A percentile compares a stretch with the other conserved stretches of the same genome.
phyloP scores from a whole-genome alignment of 441 rosid genomes.

The Gossypium gossypioides region DNA sequence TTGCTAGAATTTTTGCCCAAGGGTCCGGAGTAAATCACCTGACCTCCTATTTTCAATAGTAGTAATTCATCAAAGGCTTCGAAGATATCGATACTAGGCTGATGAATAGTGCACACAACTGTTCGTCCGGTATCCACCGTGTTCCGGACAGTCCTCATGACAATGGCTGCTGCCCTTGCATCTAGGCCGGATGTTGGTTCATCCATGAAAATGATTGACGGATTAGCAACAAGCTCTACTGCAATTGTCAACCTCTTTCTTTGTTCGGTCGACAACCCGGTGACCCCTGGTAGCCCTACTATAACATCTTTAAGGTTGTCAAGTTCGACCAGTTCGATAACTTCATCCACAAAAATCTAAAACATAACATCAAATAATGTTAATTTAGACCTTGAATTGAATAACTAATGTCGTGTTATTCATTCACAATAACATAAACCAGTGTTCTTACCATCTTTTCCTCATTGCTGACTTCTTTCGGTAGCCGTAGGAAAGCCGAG shows the following conservation, averaged over 20 bases:
- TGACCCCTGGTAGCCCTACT: slow-evolving; percentile 57
- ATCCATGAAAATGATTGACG: slow-evolving; percentile 74
- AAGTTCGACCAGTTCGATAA: slow-evolving; percentile 57
- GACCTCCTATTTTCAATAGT: slow-evolving; percentile 70
- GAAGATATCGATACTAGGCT: slow-evolving; percentile 65
- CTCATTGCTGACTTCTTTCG: slow-evolving; percentile 53
- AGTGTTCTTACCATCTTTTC: slow-evolving; percentile 51
- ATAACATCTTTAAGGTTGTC: slow-evolving; percentile 45
- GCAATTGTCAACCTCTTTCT: slow-evolving; percentile 67
- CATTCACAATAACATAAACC: neutral
- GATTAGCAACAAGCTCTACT: slow-evolving; percentile 64
- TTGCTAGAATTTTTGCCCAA: slow-evolving; percentile 52
- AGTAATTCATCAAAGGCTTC: slow-evolving; percentile 62
- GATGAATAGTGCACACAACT: slow-evolving; percentile 69
- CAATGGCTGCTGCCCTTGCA: slow-evolving; percentile 69
- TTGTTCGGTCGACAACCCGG: slow-evolving; percentile 64
- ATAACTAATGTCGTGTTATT: neutral
- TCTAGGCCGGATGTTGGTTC: slow-evolving; percentile 78
- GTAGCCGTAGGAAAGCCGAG: slow-evolving; percentile 84
- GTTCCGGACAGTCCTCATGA: slow-evolving; percentile 69
- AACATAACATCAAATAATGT: neutral
- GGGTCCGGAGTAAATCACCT: slow-evolving; percentile 56
- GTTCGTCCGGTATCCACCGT: slow-evolving; percentile 65
- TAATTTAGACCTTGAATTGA: neutral
- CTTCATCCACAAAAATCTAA: slow-evolving; percentile 60